Percentiles rank a stretch among this genome's conserved stretches.
phyloP scores from a whole-genome alignment of 768 basidiomycete genomes.

The Mycena capillaripes region DNA sequence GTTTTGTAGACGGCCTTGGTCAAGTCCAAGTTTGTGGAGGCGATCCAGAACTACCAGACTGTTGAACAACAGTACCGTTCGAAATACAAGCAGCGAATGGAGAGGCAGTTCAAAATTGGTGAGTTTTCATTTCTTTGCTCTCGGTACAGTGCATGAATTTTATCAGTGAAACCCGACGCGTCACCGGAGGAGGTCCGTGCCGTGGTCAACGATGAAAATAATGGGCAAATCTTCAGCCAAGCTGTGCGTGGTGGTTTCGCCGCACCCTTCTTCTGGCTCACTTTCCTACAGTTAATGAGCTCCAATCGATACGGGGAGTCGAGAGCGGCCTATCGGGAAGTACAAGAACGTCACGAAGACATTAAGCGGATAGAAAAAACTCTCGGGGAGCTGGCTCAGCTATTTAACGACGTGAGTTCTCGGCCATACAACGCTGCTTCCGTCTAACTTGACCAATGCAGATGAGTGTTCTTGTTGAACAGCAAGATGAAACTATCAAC shows the following conservation, averaged over 20 bases:
- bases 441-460: constrained; percentile 44
- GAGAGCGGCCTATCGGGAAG: constrained; percentile 92
- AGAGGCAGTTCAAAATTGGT: constrained; percentile 92
- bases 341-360: constrained; percentile 97
- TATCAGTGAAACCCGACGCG: constrained; percentile 90
- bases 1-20: constrained; percentile 67
- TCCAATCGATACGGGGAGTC: constrained; percentile 94
- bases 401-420: constrained; percentile 92
- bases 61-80: constrained; percentile 86
- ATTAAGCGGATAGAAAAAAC: constrained; percentile 96
- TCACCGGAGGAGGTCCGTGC: constrained; percentile 89
- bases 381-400: constrained; percentile 90
- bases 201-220: constrained; percentile 88
- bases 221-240: constrained; percentile 91
- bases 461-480: constrained; percentile 96
- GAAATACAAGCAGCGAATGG: constrained; percentile 86
- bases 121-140: constrained; percentile 35
- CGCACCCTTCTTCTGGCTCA: neutral
- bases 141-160: constrained; percentile 1
- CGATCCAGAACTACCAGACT: constrained; percentile 87
- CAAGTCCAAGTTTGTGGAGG: constrained; percentile 86
- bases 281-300: constrained; percentile 77
- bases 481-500: constrained; percentile 92
- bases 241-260: constrained; percentile 63
- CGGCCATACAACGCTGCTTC: neutral